Percentiles rank a stretch among this genome's conserved stretches.
These are phyloP conservation scores for Nitzschia inconspicua DNA, from an alignment of 108 stramenopile genomes.

Conservation along the genomic window DNA sequence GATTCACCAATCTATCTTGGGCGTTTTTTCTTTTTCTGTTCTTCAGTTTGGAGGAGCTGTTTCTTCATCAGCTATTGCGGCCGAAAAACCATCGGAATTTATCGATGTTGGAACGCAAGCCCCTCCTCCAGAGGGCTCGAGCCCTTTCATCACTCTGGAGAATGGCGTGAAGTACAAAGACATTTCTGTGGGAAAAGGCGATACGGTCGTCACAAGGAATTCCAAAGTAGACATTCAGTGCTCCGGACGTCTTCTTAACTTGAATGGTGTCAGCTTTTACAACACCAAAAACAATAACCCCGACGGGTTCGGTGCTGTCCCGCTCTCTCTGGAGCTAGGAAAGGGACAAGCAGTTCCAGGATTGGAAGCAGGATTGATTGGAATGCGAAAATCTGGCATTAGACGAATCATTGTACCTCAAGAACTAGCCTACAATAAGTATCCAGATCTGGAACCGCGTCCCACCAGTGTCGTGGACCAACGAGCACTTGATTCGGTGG, in stretches of 20 bases:
- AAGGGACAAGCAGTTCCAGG: conserved; percentile 57
- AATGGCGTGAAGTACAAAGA: conserved; percentile 72
- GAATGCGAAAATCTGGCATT: conserved; percentile 53
- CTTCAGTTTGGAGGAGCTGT: no score
- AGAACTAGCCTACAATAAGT: conserved; percentile 46
- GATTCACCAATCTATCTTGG: no score
- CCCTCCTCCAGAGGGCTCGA: conserved; percentile 41
- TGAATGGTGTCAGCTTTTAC: conserved; percentile 73
- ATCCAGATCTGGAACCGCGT: conserved; percentile 49
- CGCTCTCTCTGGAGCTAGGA: conserved; percentile 44
- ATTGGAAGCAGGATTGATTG: conserved; percentile 52
- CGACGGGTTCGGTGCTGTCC: conserved; percentile 67
- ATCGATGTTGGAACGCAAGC: conserved; percentile 50
- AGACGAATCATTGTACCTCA: conserved; percentile 62
- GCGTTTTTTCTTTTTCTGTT: no score
- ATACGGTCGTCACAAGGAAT: conserved; percentile 13
- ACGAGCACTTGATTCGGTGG: conserved; percentile 62
- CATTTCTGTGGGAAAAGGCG: conserved; percentile 38
- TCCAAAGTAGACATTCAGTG: conserved; percentile 46
- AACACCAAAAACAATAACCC: conserved; percentile 70
- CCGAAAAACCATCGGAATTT: conserved; percentile 46
- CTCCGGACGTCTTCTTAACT: conserved; percentile 56
- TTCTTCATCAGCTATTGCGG: no score
- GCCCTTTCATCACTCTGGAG: conserved; percentile 38
- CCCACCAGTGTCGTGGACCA: conserved; percentile 54